Base-by-base conservation (phyloP, 306 rosid genomes). In the Malus fusca region DNA sequence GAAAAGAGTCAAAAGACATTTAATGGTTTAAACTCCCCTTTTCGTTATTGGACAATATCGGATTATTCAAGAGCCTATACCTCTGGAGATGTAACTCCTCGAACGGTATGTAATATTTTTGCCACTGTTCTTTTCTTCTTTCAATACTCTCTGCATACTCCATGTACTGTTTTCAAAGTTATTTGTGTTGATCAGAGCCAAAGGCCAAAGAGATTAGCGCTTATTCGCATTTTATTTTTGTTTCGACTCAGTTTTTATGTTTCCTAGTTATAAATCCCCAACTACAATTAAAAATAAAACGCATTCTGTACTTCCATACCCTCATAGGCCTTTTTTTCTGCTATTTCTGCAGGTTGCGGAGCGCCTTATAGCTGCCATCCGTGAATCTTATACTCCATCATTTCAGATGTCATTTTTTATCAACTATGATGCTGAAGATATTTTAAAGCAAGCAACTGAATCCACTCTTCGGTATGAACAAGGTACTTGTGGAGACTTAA, bases 371-470 rank as follows among this genome's bases (percentile, higher is more conserved):
- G 84, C 82, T 21, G 93, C 95, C 64, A 85, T 90, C 52, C 75
- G 74, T 22, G 87, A 86, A 78, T 94, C 95, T 59, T 79, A 74
- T 35, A 73, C 83, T 68, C 85, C 93, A 8, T 78, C 90, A 68
- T 58, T 87, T 21, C 67, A 84, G 53, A 92, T 94, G 98, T 88
- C 96, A 28, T 92, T 94, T 80, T 92, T 94, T 68, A 94, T 92
- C 78, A 77, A 85, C 82, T 88, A 84, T 53, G 56, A 82, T 60
- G 75, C 76, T 17, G 85, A 84, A 28, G 97, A 94, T 61, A 94
- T 94, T 79, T 77, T 88, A 44, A 82, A 76, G 69, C 98, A 94
- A 83, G 97, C 98, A 23, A 71, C 75, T 17, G 88, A 87, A 75
- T 94, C 98, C 23, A 90, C 96, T 75, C 77, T 75, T 55, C 81